phyloP scores from a whole-genome alignment of 2,329 filamentous ascomycete species.

The Periconia sp. region DNA sequence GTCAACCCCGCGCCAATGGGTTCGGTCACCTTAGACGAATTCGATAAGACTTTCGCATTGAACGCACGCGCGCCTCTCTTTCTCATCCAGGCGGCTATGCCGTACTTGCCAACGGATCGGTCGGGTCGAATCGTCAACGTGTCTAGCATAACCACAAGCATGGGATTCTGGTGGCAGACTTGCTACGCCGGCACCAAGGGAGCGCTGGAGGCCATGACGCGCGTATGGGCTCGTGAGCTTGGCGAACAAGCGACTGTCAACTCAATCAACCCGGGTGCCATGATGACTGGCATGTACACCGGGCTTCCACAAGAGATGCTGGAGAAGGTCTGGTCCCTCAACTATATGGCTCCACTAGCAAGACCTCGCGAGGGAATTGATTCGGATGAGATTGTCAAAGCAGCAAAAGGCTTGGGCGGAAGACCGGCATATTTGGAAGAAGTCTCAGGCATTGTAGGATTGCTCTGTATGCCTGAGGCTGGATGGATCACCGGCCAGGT shows the following conservation, averaged over 20 bases:
- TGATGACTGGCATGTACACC: constrained; percentile 61
- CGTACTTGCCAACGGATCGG: constrained; percentile 70
- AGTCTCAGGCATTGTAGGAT: constrained; percentile 74
- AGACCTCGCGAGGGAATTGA: constrained; percentile 45
- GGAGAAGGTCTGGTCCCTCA: constrained; percentile 61
- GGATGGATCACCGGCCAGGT: constrained; percentile 77
- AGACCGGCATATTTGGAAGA: constrained; percentile 66
- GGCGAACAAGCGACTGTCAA: constrained; percentile 66
- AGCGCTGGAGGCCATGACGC: constrained; percentile 68
- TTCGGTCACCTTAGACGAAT: constrained; percentile 57
- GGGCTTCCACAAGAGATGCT: constrained; percentile 65
- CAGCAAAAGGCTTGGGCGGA: constrained; percentile 61
- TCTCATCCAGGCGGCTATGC: constrained; percentile 71
- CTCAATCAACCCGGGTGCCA: constrained; percentile 66
- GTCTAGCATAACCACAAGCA: constrained; percentile 59
- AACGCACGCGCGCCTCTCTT: constrained; percentile 60
- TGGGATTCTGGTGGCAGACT: constrained; percentile 61
- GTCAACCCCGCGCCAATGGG: constrained; percentile 63
- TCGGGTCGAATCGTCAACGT: constrained; percentile 67
- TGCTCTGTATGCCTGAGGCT: constrained; percentile 71
- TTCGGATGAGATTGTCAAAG: constrained; percentile 63
- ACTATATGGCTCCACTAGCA: constrained; percentile 68
- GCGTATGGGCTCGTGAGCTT: constrained; percentile 66
- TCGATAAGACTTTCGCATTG: constrained; percentile 66
- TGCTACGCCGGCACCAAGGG: constrained; percentile 69